Conservation (phyloP, 768 basidiomycete genomes). For the Mycena sanguinolenta region DNA sequence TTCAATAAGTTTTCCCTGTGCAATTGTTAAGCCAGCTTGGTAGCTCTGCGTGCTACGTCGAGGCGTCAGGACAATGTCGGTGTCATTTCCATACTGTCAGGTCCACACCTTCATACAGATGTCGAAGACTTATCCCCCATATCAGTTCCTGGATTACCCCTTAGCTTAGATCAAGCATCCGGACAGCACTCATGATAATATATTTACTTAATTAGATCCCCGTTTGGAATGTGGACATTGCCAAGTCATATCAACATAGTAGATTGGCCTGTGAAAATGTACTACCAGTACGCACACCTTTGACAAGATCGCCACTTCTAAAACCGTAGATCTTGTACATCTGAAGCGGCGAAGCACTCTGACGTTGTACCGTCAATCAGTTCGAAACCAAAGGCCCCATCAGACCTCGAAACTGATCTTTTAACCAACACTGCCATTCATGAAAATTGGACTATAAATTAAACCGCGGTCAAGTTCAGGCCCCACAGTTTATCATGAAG, state of each 20-base stretch:
- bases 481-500: constrained; percentile 21
- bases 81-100: constrained; percentile 14
- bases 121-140: constrained; percentile 14
- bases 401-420: constrained; percentile 17
- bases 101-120: constrained; percentile 7
- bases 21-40: neutral
- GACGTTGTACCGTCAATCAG: constrained; percentile 6
- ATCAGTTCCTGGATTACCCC: constrained; percentile 11
- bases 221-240: constrained; percentile 1
- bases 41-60: constrained; percentile 7
- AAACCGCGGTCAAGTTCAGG: constrained; percentile 21
- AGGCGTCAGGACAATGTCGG: constrained; percentile 4
- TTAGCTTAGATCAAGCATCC: constrained; percentile 10
- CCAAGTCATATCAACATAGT: neutral
- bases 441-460: constrained; percentile 23
- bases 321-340: constrained; percentile 7
- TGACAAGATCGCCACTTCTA: constrained; percentile 15
- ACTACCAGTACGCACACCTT: constrained; percentile 14
- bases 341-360: constrained; percentile 22
- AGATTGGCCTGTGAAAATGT: constrained; percentile 6
- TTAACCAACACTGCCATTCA: constrained; percentile 19
- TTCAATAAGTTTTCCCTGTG: too few relatives aligned
- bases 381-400: constrained; percentile 19
- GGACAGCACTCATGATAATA: neutral
- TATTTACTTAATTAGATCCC: constrained; percentile 1